Evolutionary conservation across 441 rosid species (phyloP), one percentile per base, ranked within the genome.

Genomic region (Euphorbia celastroides): DNA sequence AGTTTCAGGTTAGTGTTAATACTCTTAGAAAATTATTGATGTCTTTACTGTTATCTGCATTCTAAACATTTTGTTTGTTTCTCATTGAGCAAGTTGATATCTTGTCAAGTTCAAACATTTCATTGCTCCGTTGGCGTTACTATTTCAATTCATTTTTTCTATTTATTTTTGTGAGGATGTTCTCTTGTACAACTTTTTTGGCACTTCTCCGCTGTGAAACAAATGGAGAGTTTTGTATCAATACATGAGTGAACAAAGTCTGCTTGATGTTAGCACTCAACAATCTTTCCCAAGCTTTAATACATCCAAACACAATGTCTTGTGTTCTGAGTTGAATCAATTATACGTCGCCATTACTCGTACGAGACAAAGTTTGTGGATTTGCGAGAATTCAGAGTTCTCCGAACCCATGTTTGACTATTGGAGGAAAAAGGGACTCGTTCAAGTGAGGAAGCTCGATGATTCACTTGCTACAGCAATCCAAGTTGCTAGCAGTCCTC

Each of bases 321-420:
- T 84, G 57, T 84, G 84, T 69, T 80, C 88, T 32, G 88, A 86
- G 77, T 55, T 86, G 70, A 86, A 84, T 78, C 88, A 81, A 27
- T 57, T 86, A 56, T 84, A 86, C 72, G 86, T 84, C 11, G 89
- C 87, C 0, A 77, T 84, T 28, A 84, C 91, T 46, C 81, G 86
- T 9, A 82, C 88, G 4, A 68, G 81, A 64, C 87, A 80, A n/a
- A 42, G 48, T 11, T 42, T 42, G 17, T 42, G 48, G 48, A 42
- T 42, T 10, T 42, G 80, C 68, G 91, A 86, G 68, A 76, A 74
- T 48, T 6, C n/a, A 1, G 84, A 79, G 32, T 41, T 72, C 20
- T 67, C 82, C 0, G 67, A 69, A 54, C 83, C 87, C 2, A 62
- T 86, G 75, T 74, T 82, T 64, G 74, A 80, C 57, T 82, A 77